Conservation (phyloP, 129 eudicot species). For the Mikania micrantha region DNA sequence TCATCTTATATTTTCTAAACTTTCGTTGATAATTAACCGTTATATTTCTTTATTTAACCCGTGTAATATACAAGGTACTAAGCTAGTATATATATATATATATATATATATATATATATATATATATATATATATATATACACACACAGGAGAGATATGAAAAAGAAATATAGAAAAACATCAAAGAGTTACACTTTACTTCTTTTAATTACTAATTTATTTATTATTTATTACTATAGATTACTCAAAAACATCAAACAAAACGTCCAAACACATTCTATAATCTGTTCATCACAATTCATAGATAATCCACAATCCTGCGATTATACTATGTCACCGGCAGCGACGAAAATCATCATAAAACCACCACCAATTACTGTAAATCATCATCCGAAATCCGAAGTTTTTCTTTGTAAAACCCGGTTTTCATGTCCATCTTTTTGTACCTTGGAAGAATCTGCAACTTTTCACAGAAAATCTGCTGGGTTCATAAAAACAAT, state of each 20-base stretch:
- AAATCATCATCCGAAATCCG: neutral
- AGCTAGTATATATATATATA: too few relatives aligned
- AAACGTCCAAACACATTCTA: neutral
- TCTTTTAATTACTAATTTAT: too few relatives aligned
- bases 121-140: too few relatives aligned
- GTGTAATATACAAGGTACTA: too few relatives aligned
- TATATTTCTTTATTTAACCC: too few relatives aligned
- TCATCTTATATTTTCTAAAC: too few relatives aligned
- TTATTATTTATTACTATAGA: too few relatives aligned
- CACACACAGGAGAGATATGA: too few relatives aligned
- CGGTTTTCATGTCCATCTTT: neutral
- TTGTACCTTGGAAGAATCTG: conserved; percentile 4
- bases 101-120: too few relatives aligned
- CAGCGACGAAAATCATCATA: neutral
- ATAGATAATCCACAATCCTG: neutral
- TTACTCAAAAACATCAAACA: neutral
- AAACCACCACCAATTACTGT: neutral
- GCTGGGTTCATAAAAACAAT: neutral
- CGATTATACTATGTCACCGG: conserved; percentile 6
- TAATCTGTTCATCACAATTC: neutral
- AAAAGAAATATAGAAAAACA: too few relatives aligned
- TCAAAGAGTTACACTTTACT: too few relatives aligned
- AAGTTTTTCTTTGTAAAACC: neutral
- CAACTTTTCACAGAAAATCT: neutral
- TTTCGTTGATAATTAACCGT: too few relatives aligned